A percentile compares a stretch with the other conserved stretches of the same genome.
phyloP scores from a whole-genome alignment of 176 grass and related monocot genomes.

The Rhipidocladum racemiflorum region DNA sequence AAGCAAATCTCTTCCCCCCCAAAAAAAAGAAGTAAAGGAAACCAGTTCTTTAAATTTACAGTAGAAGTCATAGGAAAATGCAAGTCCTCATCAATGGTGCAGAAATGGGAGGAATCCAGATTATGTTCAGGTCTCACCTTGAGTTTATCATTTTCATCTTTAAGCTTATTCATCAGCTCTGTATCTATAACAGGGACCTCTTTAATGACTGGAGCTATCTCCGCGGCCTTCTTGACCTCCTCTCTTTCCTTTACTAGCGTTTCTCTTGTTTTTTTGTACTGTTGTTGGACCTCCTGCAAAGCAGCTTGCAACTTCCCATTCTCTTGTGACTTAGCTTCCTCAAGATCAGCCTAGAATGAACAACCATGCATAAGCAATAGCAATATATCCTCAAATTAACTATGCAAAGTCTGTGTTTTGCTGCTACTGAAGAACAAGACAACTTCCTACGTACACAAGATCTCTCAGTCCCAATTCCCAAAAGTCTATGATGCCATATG shows the following conservation, averaged over 20 bases:
- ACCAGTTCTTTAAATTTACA: neutral
- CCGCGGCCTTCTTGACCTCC: constrained; percentile 57
- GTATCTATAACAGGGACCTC: constrained; percentile 89
- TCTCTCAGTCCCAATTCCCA: neutral
- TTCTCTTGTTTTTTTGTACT: constrained; percentile 85
- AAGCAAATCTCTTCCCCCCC: neutral
- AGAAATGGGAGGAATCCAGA: neutral
- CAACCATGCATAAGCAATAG: constrained; percentile 12
- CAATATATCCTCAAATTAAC: neutral
- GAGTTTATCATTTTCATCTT: constrained; percentile 91
- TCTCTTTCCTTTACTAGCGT: constrained; percentile 71
- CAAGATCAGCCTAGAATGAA: constrained; percentile 74
- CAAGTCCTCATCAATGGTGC: neutral
- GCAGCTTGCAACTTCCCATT: constrained; percentile 83
- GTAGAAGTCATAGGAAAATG: neutral
- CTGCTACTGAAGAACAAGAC: constrained; percentile 9
- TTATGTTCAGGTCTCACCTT: constrained; percentile 56
- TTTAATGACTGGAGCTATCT: constrained; percentile 79
- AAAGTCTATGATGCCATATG: neutral
- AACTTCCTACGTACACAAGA: neutral
- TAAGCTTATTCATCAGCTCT: constrained; percentile 81
- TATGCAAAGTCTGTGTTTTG: neutral
- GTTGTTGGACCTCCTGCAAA: constrained; percentile 72
- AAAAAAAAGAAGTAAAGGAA: neutral
- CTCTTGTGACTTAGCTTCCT: constrained; percentile 89